Evolutionary conservation across 2,329 filamentous ascomycete genomes (phyloP).

Genomic region (Trichoderma koningiopsis): DNA sequence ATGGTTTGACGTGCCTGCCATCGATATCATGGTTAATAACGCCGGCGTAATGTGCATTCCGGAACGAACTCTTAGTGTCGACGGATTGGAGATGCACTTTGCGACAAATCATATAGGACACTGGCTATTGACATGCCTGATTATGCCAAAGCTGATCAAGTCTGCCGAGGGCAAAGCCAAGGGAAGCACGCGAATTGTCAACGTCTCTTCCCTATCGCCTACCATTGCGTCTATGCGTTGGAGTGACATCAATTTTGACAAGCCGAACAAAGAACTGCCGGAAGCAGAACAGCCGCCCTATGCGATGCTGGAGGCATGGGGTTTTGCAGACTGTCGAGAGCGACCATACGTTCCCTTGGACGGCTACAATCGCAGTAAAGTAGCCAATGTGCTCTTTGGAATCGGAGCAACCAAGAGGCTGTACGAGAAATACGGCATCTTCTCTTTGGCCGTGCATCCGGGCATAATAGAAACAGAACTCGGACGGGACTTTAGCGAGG

Average conservation of each 20-base stretch:
- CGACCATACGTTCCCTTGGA: slow-evolving; percentile 31
- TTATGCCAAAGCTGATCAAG: slow-evolving; percentile 41
- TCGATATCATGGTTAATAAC: slow-evolving; percentile 45
- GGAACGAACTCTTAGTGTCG: slow-evolving; percentile 37
- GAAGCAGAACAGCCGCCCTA: slow-evolving; percentile 28
- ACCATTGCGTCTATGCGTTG: slow-evolving; percentile 43
- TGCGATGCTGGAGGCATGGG: slow-evolving; percentile 26
- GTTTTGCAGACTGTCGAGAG: slow-evolving; percentile 28
- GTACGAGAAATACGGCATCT: slow-evolving; percentile 38
- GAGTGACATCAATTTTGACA: slow-evolving; percentile 48
- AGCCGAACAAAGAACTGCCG: slow-evolving; percentile 32
- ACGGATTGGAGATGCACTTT: slow-evolving; percentile 44
- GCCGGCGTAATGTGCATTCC: slow-evolving; percentile 43
- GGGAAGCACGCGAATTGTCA: slow-evolving; percentile 44
- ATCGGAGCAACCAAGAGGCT: slow-evolving; percentile 32
- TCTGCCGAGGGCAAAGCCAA: slow-evolving; percentile 33
- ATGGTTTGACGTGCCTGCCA: slow-evolving; percentile 34
- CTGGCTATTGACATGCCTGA: slow-evolving; percentile 42
- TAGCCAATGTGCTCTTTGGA: slow-evolving; percentile 36
- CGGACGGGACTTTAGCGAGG: slow-evolving; percentile 29
- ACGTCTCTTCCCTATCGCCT: slow-evolving; percentile 47
- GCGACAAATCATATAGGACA: slow-evolving; percentile 44
- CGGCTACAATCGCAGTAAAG: slow-evolving; percentile 36
- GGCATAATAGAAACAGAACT: slow-evolving; percentile 41
- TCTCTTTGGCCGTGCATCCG: slow-evolving; percentile 38